Evolutionary conservation across 1,139 yeast genomes (phyloP), one percentile per base, ranked within the genome.

Genomic region (Blastobotrys ciferrii): DNA sequence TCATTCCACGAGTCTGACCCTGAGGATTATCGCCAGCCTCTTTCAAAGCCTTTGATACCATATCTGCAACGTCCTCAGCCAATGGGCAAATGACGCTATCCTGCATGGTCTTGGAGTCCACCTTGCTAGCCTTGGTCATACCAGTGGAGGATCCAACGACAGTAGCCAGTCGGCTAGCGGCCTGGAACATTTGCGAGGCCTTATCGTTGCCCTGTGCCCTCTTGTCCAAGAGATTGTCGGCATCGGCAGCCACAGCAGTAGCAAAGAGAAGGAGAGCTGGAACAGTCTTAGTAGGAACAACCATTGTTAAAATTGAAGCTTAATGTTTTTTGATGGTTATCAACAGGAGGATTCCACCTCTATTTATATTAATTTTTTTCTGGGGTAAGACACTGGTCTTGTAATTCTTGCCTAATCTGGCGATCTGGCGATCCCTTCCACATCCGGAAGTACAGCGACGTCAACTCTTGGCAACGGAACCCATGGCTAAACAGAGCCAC

Each of bases 21-120:
- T 36, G 40, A 18, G 40, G 40, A 13, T 36, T 36, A n/a, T 36
- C 40, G 11, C 40, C 40, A n/a, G 19, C 25, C 40, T 36, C 28
- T 5, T 36, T 13, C 9, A 36, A 28, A 19, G 40, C 40, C 28
- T 36, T 36, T 13, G 17, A 7, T 7, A 13, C 14, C 40, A 36
- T 36, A 13, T 36, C 40, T 3, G 40, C 25, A 13, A 36, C 40
- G 14, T 36, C 14, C 13, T 36, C 40, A n/a, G 40, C 40, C 40
- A 36, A 17, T 19, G 40, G 40, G 28, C 40, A 36, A 13, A 36
- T 36, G 40, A 18, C 18, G 40, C 25, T 7, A 19, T 36, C 28
- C 12, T 36, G 17, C 40, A 36, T 7, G 4, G 40, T 36, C 13
- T 36, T 19, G 15, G 11, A 17, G 12, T 36, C 40, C 13, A 36